These are phyloP conservation scores for Lipomyces spencermartinsiae DNA, from an alignment of 805 yeast genomes.

Conservation along the genomic window DNA sequence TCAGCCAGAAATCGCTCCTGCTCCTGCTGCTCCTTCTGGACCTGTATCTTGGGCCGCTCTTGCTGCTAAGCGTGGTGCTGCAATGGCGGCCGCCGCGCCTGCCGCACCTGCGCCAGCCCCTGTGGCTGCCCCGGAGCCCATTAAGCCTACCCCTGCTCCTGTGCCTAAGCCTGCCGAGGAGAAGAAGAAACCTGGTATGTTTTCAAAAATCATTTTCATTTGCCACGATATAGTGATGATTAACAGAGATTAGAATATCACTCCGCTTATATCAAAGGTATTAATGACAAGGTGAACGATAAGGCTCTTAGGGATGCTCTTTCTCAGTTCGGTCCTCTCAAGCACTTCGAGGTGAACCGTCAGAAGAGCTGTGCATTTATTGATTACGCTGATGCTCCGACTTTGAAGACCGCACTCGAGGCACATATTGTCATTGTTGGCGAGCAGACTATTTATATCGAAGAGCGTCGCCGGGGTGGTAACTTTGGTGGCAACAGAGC, in stretches of 20 bases:
- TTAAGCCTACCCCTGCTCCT: constrained; percentile 39
- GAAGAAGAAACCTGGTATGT: constrained; percentile 6
- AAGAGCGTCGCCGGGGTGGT: constrained; percentile 46
- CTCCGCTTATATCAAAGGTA: constrained; percentile 49
- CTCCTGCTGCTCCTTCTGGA: constrained; percentile 36
- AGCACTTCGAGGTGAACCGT: constrained; percentile 47
- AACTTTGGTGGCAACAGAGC: constrained; percentile 14
- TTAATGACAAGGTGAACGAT: constrained; percentile 42
- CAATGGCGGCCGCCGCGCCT: constrained; percentile 33
- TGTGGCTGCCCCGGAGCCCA: constrained; percentile 20
- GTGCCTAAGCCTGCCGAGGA: constrained; percentile 24
- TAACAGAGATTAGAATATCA: constrained; percentile 38
- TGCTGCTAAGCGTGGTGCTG: constrained; percentile 37
- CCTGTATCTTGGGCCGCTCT: constrained; percentile 45
- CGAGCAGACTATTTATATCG: constrained; percentile 42
- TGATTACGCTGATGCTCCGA: constrained; percentile 46
- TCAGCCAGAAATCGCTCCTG: constrained; percentile 19
- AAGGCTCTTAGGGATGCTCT: constrained; percentile 43
- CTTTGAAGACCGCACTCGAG: constrained; percentile 44
- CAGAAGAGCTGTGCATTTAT: constrained; percentile 48
- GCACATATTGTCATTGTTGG: constrained; percentile 45
- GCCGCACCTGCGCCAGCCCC: constrained; percentile 34
- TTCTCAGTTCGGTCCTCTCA: constrained; percentile 44
- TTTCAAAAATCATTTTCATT: neutral
- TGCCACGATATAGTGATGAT: constrained; percentile 3